These are phyloP conservation scores for Heterobasidion annosum DNA, from an alignment of 1,284 basidiomycete species.

Conservation along the genomic window DNA sequence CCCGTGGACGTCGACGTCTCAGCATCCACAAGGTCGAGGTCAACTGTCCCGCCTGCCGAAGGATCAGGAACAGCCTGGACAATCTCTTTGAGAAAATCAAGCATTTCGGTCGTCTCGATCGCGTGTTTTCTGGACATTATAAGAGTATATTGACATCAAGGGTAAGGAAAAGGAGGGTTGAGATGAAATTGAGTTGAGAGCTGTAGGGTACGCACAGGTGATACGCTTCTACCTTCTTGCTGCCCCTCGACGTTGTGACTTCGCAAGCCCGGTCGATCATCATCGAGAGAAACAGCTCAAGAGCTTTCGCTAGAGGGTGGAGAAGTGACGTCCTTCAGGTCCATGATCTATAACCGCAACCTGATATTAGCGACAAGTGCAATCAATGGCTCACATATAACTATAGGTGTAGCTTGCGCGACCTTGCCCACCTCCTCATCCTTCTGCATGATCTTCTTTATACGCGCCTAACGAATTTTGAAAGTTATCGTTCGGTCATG, in stretches of 20 bases:
- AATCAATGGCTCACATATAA: constrained; percentile 75
- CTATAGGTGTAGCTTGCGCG: constrained; percentile 92
- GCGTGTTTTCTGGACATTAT: constrained; percentile 74
- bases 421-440: constrained; percentile 99
- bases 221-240: constrained; percentile 89
- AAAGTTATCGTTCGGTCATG: not conserved
- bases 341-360: not conserved
- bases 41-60: constrained; percentile 68
- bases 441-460: constrained; percentile 99
- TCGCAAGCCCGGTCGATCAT: constrained; percentile 82
- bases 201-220: constrained; percentile 72
- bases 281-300: constrained; percentile 88
- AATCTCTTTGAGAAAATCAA: constrained; percentile 95
- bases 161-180: not conserved
- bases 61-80: constrained; percentile 90
- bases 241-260: constrained; percentile 74
- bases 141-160: not conserved
- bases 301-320: constrained; percentile 72
- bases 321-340: not conserved
- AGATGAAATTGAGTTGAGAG: not conserved
- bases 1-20: constrained; percentile 2
- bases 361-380: not conserved
- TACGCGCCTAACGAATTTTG: constrained; percentile 62
- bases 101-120: constrained; percentile 80
- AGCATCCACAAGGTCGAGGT: constrained; percentile 38